Conservation (phyloP, 1,139 yeast genomes). For the Saccharomyces hybrid region DNA sequence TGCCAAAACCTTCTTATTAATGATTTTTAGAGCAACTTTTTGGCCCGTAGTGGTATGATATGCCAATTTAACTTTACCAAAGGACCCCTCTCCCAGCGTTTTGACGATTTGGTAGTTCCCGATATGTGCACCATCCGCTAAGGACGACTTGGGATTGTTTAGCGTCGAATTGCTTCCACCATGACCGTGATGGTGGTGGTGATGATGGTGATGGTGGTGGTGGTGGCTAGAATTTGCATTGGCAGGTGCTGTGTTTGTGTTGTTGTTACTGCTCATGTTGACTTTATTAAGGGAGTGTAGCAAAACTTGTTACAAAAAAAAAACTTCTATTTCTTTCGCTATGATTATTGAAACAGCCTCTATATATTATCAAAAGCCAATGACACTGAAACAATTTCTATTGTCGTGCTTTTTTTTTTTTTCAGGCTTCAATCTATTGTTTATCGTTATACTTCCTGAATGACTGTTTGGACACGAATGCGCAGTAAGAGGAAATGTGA, state of each 20-base stretch:
- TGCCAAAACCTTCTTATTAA: constrained; percentile 85
- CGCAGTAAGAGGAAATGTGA: not conserved
- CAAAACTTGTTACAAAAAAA: not conserved
- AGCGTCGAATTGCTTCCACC: constrained; percentile 6
- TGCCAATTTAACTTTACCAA: constrained; percentile 92
- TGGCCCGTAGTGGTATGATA: constrained; percentile 89
- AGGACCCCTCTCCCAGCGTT: constrained; percentile 93
- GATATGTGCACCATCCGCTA: constrained; percentile 44
- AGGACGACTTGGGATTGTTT: constrained; percentile 11
- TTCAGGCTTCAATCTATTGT: not conserved
- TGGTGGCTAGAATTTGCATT: constrained; percentile 1
- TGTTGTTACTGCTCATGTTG: not conserved
- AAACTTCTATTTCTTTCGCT: not conserved
- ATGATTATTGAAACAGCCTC: not conserved
- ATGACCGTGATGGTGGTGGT: constrained; percentile 18
- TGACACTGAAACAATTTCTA: not conserved
- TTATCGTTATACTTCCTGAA: not conserved
- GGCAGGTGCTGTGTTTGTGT: not conserved
- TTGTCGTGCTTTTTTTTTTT: not conserved
- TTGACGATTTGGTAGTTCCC: constrained; percentile 93
- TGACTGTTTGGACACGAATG: not conserved
- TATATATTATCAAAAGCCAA: not conserved
- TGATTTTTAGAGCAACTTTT: constrained; percentile 85
- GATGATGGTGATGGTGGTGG: constrained; percentile 21
- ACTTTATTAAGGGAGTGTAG: not conserved